Conservation (phyloP, 2,329 filamentous ascomycete species). For the Cercospora janseana region DNA sequence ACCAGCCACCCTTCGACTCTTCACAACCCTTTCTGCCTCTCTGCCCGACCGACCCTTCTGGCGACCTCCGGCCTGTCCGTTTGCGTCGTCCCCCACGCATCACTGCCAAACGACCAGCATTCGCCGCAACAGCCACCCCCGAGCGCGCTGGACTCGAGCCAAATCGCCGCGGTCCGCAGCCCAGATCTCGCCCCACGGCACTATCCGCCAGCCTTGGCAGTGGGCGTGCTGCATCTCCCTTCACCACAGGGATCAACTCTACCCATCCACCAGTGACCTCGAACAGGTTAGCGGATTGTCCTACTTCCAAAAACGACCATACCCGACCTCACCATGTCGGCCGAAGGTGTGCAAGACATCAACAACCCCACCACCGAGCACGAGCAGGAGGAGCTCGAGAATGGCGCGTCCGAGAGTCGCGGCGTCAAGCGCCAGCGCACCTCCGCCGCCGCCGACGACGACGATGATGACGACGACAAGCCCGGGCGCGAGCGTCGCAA, state of each 20-base stretch:
- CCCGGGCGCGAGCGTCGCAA: conserved; percentile 95
- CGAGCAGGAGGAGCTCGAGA: conserved; percentile 58
- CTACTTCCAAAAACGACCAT: conserved; percentile 5
- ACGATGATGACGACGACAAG: conserved; percentile 98
- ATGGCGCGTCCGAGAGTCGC: conserved; percentile 69
- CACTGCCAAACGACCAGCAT: too few species aligned
- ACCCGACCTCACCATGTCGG: conserved; percentile 9
- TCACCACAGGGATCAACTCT: too few species aligned
- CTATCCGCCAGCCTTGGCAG: too few species aligned
- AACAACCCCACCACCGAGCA: conserved; percentile 31
- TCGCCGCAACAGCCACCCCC: too few species aligned
- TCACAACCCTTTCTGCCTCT: too few species aligned
- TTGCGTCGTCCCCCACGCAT: too few species aligned
- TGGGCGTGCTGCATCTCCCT: too few species aligned
- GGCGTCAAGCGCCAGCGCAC: conserved; percentile 87
- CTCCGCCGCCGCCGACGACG: conserved; percentile 69
- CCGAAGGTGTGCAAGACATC: conserved; percentile 11
- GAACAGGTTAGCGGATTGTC: conserved; percentile 9
- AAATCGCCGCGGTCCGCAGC: too few species aligned
- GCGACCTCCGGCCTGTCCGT: not conserved
- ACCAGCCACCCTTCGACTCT: conserved; percentile 5
- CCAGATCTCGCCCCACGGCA: too few species aligned
- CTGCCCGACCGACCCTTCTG: too few species aligned
- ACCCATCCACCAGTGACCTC: conserved; percentile 6
- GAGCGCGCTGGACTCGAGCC: too few species aligned